phyloP scores from a whole-genome alignment of 768 basidiomycete genomes.

The Roridomyces roridus region DNA sequence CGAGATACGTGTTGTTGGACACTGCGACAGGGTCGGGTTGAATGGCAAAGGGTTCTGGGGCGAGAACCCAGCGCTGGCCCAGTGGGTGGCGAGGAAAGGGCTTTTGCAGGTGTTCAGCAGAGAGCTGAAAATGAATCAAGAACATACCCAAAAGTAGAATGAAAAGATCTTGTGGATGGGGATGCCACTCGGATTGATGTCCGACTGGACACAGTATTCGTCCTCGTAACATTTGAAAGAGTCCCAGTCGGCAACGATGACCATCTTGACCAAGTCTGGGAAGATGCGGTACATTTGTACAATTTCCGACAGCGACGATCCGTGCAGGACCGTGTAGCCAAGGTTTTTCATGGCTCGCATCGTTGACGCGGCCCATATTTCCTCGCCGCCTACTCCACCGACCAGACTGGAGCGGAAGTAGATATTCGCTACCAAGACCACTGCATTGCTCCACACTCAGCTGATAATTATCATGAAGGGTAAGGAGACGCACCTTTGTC shows the following conservation, averaged over 20 bases:
- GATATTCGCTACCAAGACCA: too few species aligned
- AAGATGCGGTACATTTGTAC: constrained; percentile 11
- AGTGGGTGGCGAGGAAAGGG: constrained; percentile 16
- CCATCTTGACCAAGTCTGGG: constrained; percentile 12
- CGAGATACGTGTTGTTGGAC: constrained; percentile 19
- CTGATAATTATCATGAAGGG: too few species aligned
- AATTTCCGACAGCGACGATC: background rate
- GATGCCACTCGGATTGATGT: constrained; percentile 13
- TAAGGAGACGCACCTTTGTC: too few species aligned
- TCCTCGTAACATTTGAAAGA: constrained; percentile 7
- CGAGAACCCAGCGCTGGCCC: constrained; percentile 16
- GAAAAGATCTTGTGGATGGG: constrained; percentile 17
- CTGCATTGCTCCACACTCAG: too few species aligned
- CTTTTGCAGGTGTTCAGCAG: background rate
- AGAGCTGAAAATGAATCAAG: background rate
- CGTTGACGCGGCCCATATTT: background rate
- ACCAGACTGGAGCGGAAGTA: too few species aligned
- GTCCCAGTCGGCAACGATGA: constrained; percentile 13
- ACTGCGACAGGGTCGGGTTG: background rate
- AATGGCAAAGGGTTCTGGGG: constrained; percentile 10
- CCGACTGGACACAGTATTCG: constrained; percentile 4
- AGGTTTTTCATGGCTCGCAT: constrained; percentile 10
- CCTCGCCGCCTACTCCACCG: too few species aligned
- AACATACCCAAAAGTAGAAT: constrained; percentile 12
- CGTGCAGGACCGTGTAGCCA: constrained; percentile 17